Evolutionary conservation across 75 land plant genomes (phyloP).

Genomic region (Gnetum montanum): DNA sequence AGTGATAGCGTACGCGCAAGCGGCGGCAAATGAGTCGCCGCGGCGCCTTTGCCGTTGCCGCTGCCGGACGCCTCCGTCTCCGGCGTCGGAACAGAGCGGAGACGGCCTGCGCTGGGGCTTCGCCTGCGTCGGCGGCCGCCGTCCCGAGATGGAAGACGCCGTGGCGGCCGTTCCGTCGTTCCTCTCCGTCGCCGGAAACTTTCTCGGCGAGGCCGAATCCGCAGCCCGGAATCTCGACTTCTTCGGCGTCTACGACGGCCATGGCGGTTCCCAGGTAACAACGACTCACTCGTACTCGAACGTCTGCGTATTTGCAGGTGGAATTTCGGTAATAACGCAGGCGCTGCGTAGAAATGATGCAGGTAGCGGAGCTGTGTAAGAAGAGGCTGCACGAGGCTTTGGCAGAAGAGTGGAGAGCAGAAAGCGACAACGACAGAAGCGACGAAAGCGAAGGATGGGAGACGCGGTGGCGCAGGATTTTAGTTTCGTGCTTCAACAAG

Average conservation of each 20-base stretch:
- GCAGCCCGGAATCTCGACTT: conserved; percentile 27
- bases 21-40: neutral
- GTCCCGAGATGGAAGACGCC: conserved; percentile 70
- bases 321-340: too few relatives aligned
- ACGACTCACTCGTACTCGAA: neutral
- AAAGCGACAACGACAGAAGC: conserved; percentile 4
- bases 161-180: conserved; percentile 32
- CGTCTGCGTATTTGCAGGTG: neutral
- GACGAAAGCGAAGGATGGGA: conserved; percentile 18
- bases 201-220: conserved; percentile 19
- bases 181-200: conserved; percentile 25
- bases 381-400: conserved; percentile 64
- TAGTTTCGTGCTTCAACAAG: conserved; percentile 52
- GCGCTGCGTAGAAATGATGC: too few relatives aligned
- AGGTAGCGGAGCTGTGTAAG: conserved; percentile 82
- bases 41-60: neutral
- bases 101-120: conserved; percentile 27
- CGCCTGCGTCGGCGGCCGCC: conserved; percentile 31
- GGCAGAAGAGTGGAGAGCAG: conserved; percentile 45
- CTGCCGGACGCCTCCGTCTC: too few relatives aligned
- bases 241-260: conserved; percentile 75
- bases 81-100: too few relatives aligned
- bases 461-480: conserved; percentile 44
- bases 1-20: neutral
- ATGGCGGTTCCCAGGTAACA: conserved; percentile 63